Percentiles rank a stretch among this genome's conserved stretches.
Evolutionary conservation across 768 basidiomycete genomes (phyloP).

Genomic region (Russula griseocarnosa): DNA sequence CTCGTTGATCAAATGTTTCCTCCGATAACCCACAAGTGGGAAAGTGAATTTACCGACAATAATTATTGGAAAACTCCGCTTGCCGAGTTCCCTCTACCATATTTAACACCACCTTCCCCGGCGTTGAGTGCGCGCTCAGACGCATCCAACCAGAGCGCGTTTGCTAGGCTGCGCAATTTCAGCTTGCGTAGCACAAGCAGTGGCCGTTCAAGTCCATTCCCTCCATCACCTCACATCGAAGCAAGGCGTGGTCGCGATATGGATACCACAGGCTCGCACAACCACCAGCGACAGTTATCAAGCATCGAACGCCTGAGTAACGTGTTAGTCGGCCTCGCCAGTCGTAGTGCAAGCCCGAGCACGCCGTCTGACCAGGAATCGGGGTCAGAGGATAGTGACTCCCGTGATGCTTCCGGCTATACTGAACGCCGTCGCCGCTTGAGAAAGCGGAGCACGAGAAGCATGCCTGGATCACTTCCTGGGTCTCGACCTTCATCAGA

Average conservation of each 20-base stretch:
- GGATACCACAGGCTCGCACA: constrained; percentile 26
- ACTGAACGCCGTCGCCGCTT: constrained; percentile 40
- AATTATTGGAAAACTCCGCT: constrained; percentile 91
- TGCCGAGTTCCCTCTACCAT: constrained; percentile 73
- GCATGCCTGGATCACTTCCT: constrained; percentile 80
- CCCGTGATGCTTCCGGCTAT: constrained; percentile 38
- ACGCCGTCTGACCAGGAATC: constrained; percentile 51
- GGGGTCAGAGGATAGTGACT: constrained; percentile 44
- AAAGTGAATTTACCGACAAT: constrained; percentile 92
- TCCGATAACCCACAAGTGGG: constrained; percentile 84
- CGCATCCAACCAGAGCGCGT: constrained; percentile 64
- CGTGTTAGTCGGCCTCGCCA: constrained; percentile 49
- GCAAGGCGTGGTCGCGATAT: constrained; percentile 23
- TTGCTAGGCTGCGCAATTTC: constrained; percentile 73
- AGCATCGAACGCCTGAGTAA: constrained; percentile 69
- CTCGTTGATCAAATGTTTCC: constrained; percentile 99
- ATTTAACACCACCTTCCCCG: constrained; percentile 82
- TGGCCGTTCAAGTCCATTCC: constrained; percentile 31
- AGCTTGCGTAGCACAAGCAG: constrained; percentile 54
- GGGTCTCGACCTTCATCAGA: constrained; percentile 36
- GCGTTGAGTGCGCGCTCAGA: constrained; percentile 93
- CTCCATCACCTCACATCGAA: constrained; percentile 35
- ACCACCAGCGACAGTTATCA: constrained; percentile 64
- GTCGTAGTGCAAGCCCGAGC: constrained; percentile 43
- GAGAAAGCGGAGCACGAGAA: constrained; percentile 64